phyloP scores from a whole-genome alignment of 257 asterid species.

The Ehretia macrophylla region DNA sequence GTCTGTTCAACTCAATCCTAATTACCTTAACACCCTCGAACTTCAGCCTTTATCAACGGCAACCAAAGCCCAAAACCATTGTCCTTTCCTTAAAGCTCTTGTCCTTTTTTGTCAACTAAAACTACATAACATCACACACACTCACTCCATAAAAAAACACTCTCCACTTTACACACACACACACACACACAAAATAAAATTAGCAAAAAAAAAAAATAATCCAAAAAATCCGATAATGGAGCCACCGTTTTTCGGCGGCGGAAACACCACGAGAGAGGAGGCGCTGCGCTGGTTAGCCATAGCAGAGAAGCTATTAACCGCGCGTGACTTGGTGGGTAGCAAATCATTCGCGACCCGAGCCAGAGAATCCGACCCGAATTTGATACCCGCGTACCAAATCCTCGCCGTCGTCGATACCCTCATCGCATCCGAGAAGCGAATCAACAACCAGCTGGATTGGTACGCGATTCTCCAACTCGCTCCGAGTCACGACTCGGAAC shows the following conservation, averaged over 20 bases:
- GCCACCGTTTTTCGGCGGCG: constrained; percentile 62
- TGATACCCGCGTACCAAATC: constrained; percentile 70
- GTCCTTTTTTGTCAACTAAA: constrained; percentile 10
- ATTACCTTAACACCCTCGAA: constrained; percentile 5
- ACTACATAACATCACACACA: not conserved
- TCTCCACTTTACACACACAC: too few relatives aligned
- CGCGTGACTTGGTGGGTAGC: constrained; percentile 81
- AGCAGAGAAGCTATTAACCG: constrained; percentile 76
- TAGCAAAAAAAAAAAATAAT: not conserved
- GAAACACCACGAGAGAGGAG: constrained; percentile 60
- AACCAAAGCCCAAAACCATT: too few relatives aligned
- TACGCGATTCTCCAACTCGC: constrained; percentile 73
- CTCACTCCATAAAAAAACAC: not conserved
- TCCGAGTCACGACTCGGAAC: constrained; percentile 57
- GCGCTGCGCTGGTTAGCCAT: constrained; percentile 80
- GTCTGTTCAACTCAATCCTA: not conserved
- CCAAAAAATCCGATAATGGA: constrained; percentile 40
- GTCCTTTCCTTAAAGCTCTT: not conserved
- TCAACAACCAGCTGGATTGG: constrained; percentile 70
- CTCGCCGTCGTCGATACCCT: constrained; percentile 85
- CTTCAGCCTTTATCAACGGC: too few relatives aligned
- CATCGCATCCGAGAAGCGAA: constrained; percentile 69
- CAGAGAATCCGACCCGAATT: constrained; percentile 82
- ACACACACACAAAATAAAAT: too few relatives aligned
- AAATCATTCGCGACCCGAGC: constrained; percentile 90